Evolutionary conservation across 2,329 filamentous ascomycete species (phyloP), one percentile per base, ranked within the genome.

Genomic region (Cephalotrichum gorgonifer): DNA sequence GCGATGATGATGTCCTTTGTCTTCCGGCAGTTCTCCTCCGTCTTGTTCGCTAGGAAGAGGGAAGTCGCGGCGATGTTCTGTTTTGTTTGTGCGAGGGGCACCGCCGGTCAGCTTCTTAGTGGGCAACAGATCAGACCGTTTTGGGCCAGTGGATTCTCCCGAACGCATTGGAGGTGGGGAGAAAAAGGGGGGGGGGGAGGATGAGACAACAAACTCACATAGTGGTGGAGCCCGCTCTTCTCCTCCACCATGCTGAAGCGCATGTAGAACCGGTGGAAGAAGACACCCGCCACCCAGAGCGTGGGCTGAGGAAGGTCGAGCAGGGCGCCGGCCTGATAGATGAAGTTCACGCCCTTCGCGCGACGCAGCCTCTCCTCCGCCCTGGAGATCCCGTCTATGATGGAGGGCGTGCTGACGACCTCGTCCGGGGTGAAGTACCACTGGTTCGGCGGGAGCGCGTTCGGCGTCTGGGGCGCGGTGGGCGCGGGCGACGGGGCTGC

Each of bases 211-310:
- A 43, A n/a, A 74, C 78, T 68, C 68, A 94, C 86, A 62, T 95
- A 97, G 58, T 95, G 90, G 64, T 96, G 91, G 44, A 94, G 79
- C 14, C 88, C 88, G 53, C 76, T 76, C 54, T 81, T 86, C 58
- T 85, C 79, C 57, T 83, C 78, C 44, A 85, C 82, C 77, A 94
- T 83, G 61, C 83, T 91, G 60, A 76, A 82, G 54, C 89, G 83
- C 88, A 97, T 96, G 63, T 89, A 90, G 64, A 95, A 97, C 28
- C 93, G 81, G 65, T 98, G 91, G 64, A 98, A 90, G 71, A 95
- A 97, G 41, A 95, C 85, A 17, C 87, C 86, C 1, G 93, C 93
- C 0, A 94, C 94, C 66, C 86, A 90, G 39, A 98, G 74, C 0
- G 93, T 97, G 50, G 93, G 81, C 64, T 96, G 90, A 12, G 91